These are phyloP conservation scores for Phylloporus sp. DNA, from an alignment of 768 basidiomycete genomes.

Conservation along the genomic window DNA sequence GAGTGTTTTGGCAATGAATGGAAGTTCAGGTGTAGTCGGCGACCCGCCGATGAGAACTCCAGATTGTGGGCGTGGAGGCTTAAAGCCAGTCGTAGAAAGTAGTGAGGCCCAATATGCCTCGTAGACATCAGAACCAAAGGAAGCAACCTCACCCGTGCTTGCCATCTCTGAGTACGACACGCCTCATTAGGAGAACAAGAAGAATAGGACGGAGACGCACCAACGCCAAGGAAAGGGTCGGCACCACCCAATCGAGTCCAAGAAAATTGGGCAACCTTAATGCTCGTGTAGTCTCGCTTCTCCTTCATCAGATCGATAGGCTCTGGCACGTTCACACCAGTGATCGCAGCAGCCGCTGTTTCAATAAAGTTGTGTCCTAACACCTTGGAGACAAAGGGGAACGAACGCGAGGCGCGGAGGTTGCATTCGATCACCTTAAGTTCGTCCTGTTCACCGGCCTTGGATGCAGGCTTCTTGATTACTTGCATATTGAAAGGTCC, in stretches of 20 bases:
- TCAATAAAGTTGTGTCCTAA: conserved; percentile 97
- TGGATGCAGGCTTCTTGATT: conserved; percentile 71
- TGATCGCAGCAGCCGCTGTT: conserved; percentile 84
- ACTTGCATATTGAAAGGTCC: conserved; percentile 99
- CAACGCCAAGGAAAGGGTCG: conserved; percentile 94
- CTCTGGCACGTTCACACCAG: conserved; percentile 80
- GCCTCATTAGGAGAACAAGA: conserved; percentile 3
- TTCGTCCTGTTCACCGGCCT: conserved; percentile 51
- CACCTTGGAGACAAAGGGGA: conserved; percentile 99
- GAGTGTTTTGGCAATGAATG: conserved; percentile 72
- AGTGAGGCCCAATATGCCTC: conserved; percentile 96
- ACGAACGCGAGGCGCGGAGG: conserved; percentile 93
- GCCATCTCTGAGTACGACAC: conserved; percentile 73
- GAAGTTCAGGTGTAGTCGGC: conserved; percentile 82
- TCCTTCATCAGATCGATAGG: conserved; percentile 90
- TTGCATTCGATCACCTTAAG: conserved; percentile 99
- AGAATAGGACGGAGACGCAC: conserved; percentile 43
- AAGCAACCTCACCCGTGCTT: conserved; percentile 95
- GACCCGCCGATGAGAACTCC: conserved; percentile 95
- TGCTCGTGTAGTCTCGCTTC: conserved; percentile 85
- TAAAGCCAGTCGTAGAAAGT: conserved; percentile 95
- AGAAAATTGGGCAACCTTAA: conserved; percentile 98
- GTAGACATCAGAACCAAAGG: conserved; percentile 88
- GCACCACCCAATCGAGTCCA: conserved; percentile 97
- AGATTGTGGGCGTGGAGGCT: conserved; percentile 75